A percentile compares a stretch with the other conserved stretches of the same genome.
These are phyloP conservation scores for Grosmannia clavigera DNA, from an alignment of 2,329 filamentous ascomycete genomes.

Conservation along the genomic window DNA sequence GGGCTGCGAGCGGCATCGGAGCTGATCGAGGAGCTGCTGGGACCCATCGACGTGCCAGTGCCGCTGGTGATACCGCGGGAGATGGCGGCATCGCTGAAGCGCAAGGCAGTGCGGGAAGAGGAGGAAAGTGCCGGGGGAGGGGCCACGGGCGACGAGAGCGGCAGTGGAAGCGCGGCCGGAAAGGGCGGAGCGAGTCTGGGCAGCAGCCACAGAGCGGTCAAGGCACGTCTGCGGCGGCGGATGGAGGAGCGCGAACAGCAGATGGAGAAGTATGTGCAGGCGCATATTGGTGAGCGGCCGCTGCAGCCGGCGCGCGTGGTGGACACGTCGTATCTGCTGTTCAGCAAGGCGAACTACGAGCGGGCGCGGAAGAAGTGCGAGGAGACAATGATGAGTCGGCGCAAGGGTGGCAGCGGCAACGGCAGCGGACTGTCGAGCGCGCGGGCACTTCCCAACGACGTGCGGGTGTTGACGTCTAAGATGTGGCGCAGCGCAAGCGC, in stretches of 20 bases:
- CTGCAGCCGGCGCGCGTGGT: constrained; percentile 59
- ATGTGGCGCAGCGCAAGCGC: constrained; percentile 76
- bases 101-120: constrained; percentile 27
- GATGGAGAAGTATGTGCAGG: constrained; percentile 37
- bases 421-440: constrained; percentile 39
- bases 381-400: constrained; percentile 21
- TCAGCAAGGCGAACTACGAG: constrained; percentile 69
- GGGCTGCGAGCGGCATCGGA: constrained; percentile 83
- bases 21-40: constrained; percentile 66
- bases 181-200: constrained; percentile 16
- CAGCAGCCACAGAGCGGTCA: constrained; percentile 23
- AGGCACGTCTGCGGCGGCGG: constrained; percentile 29
- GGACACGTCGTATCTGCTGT: constrained; percentile 80
- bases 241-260: constrained; percentile 44
- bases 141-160: constrained; percentile 3
- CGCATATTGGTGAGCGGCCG: constrained; percentile 61
- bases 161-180: constrained; percentile 14
- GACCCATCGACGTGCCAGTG: constrained; percentile 63
- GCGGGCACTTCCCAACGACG: constrained; percentile 62
- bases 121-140: background rate
- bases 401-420: constrained; percentile 21
- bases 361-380: constrained; percentile 46
- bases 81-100: constrained; percentile 33
- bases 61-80: constrained; percentile 63
- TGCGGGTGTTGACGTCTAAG: constrained; percentile 72